These are phyloP conservation scores for Vaccinium macrocarpon DNA, from an alignment of 148 eudicot species.

Conservation along the genomic window DNA sequence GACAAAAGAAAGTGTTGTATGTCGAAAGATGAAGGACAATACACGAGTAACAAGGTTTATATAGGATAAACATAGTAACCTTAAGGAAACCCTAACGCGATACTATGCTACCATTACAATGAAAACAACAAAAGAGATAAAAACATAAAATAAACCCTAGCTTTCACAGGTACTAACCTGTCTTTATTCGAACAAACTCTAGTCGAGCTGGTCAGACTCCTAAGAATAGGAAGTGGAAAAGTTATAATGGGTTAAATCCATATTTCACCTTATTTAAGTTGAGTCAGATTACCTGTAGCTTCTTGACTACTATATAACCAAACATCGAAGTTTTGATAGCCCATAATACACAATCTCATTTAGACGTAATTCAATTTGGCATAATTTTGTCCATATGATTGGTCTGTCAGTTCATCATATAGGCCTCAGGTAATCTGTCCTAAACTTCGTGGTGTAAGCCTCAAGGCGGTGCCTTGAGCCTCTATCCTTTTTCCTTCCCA, in stretches of 20 bases:
- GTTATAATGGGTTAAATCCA: background rate
- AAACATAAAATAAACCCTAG: no score
- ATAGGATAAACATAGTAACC: no score
- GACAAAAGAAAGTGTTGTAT: no score
- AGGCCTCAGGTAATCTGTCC: background rate
- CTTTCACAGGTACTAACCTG: background rate
- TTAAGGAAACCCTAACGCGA: no score
- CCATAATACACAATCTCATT: background rate
- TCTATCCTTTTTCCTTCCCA: background rate
- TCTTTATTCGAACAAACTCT: background rate
- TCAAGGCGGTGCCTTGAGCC: background rate
- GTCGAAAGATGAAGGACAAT: no score
- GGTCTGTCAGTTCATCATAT: background rate
- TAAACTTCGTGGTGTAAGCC: background rate
- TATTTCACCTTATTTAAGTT: background rate
- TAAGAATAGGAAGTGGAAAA: background rate
- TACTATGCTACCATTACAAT: no score
- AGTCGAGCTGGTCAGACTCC: background rate
- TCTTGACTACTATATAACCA: background rate
- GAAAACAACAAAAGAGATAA: no score
- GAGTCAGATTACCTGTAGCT: background rate
- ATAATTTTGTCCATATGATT: background rate
- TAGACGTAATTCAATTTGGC: background rate
- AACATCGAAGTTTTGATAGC: background rate
- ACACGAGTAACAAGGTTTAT: no score